These are phyloP conservation scores for Ogataea degrootiae DNA, from an alignment of 805 yeast genomes.

Conservation along the genomic window DNA sequence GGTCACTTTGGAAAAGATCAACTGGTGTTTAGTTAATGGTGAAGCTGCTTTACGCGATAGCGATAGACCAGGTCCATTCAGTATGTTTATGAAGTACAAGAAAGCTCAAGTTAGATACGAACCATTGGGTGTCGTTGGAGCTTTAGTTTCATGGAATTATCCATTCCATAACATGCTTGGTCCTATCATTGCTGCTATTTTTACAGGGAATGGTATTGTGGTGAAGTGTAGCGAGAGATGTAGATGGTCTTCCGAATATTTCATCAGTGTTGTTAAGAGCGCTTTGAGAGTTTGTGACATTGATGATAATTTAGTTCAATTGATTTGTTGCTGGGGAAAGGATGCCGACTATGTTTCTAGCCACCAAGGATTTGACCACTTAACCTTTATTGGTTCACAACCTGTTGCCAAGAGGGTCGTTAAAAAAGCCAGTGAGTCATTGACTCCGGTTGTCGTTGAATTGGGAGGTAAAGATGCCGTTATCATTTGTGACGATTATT, in stretches of 20 bases:
- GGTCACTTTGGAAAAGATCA: constrained; percentile 89
- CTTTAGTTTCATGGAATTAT: constrained; percentile 94
- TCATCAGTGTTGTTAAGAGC: constrained; percentile 62
- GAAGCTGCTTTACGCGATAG: constrained; percentile 65
- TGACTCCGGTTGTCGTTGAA: constrained; percentile 94
- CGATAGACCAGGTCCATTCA: constrained; percentile 81
- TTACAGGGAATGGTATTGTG: constrained; percentile 88
- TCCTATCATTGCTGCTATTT: constrained; percentile 82
- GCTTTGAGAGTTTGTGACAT: constrained; percentile 71
- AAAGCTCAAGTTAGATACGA: constrained; percentile 92
- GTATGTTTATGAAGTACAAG: constrained; percentile 80
- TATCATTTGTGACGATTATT: constrained; percentile 76
- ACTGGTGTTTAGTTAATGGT: constrained; percentile 87
- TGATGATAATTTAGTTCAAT: constrained; percentile 79
- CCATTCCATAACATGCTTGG: constrained; percentile 94
- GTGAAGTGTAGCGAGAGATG: constrained; percentile 96
- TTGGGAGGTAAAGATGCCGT: constrained; percentile 96
- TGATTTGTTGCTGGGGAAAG: constrained; percentile 80
- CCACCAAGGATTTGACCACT: constrained; percentile 77
- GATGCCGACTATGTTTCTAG: constrained; percentile 83
- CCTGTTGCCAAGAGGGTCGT: constrained; percentile 90
- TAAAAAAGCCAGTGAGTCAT: constrained; percentile 73
- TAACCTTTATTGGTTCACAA: constrained; percentile 94
- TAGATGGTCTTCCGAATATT: constrained; percentile 87
- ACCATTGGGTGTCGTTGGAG: constrained; percentile 85